These are phyloP conservation scores for Agrocybe praecox DNA, from an alignment of 768 basidiomycete species.

Conservation along the genomic window DNA sequence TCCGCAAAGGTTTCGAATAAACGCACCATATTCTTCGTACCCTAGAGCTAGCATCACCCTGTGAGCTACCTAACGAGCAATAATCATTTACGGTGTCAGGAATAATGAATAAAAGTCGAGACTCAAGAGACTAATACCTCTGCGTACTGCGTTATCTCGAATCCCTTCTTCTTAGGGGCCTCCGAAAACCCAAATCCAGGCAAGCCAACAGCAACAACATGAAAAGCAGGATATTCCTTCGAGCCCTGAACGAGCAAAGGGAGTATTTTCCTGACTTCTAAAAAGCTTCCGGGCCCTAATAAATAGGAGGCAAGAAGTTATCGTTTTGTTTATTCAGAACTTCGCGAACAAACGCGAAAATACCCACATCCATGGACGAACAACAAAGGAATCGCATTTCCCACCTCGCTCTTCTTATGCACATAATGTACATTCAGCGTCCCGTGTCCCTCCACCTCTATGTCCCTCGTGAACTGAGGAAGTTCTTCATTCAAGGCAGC, in stretches of 20 bases:
- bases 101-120: conserved; percentile 49
- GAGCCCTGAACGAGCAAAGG: conserved; percentile 49
- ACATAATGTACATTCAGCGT: conserved; percentile 55
- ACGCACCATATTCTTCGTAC: conserved; percentile 49
- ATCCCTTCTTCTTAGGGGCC: conserved; percentile 52
- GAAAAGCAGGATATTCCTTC: conserved; percentile 52
- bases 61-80: conserved; percentile 24
- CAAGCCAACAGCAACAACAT: conserved; percentile 60
- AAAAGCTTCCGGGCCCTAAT: conserved; percentile 41
- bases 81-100: conserved; percentile 46
- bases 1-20: not conserved
- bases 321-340: too few relatives aligned
- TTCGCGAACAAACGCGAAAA: too few relatives aligned
- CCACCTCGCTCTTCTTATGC: conserved; percentile 47
- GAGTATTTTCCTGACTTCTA: conserved; percentile 60
- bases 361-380: conserved; percentile 60
- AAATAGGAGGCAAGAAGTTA: too few relatives aligned
- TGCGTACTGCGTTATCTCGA: conserved; percentile 47
- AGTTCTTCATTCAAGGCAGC: conserved; percentile 49
- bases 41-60: conserved; percentile 53
- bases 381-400: conserved; percentile 54
- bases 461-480: conserved; percentile 57
- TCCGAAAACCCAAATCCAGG: conserved; percentile 68
- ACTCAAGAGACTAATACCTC: conserved; percentile 50
- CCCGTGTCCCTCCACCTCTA: conserved; percentile 49